These are phyloP conservation scores for Paraphoma chrysanthemicola DNA, from an alignment of 2,329 filamentous ascomycete genomes.

Conservation along the genomic window DNA sequence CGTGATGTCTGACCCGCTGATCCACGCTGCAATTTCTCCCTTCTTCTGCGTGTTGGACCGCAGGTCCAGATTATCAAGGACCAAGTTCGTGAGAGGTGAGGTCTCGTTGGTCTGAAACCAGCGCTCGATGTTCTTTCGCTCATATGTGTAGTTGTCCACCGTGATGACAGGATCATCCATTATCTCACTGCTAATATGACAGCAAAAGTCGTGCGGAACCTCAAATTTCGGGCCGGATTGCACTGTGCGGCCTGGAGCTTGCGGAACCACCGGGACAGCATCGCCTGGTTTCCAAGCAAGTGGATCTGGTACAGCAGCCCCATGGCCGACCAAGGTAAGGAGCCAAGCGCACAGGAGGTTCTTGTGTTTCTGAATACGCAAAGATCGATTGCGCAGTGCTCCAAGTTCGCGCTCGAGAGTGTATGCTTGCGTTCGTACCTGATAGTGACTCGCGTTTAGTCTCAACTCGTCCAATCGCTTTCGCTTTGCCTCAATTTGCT, in stretches of 20 bases:
- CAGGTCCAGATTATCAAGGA: conserved; percentile 25
- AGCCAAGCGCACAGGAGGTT: conserved; percentile 10
- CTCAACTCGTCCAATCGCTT: conserved; percentile 2
- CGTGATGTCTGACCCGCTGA: conserved; percentile 11
- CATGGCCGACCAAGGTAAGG: not conserved
- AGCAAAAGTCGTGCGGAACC: conserved; percentile 32
- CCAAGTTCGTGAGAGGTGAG: conserved; percentile 43
- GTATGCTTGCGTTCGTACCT: not conserved
- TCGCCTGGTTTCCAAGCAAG: conserved; percentile 37
- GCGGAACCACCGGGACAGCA: conserved; percentile 16
- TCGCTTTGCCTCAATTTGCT: conserved; percentile 4
- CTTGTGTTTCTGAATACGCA: conserved; percentile 3
- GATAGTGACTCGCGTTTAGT: not conserved
- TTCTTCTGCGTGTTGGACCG: conserved; percentile 24
- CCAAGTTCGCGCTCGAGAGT: conserved; percentile 2
- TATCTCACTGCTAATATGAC: conserved; percentile 42
- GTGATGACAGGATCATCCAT: conserved; percentile 46
- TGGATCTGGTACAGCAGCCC: conserved; percentile 1
- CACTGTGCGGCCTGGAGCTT: not conserved
- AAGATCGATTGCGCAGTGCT: not conserved
- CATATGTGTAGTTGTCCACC: conserved; percentile 42
- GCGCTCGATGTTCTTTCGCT: conserved; percentile 40
- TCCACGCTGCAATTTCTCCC: conserved; percentile 29
- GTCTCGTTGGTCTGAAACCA: conserved; percentile 42
- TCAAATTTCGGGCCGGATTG: conserved; percentile 14